Evolutionary conservation across 2,329 filamentous ascomycete species (phyloP).

Genomic region (Magnaporthiopsis rhizophila): DNA sequence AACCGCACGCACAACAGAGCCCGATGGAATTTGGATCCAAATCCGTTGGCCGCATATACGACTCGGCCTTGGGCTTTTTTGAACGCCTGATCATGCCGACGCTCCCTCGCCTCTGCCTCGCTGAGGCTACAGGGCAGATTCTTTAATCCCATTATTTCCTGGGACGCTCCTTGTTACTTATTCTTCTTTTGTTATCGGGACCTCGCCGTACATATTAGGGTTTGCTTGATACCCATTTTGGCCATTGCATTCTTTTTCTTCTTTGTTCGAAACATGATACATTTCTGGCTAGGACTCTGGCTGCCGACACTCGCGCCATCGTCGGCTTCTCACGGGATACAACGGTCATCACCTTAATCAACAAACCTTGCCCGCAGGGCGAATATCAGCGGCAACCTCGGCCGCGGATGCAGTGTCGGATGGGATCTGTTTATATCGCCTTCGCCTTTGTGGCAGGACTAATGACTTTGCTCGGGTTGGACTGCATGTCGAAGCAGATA

Average conservation of each 20-base stretch:
- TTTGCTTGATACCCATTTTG: constrained; percentile 2
- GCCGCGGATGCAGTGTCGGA: no score
- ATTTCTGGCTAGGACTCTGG: background rate
- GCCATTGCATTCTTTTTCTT: constrained; percentile 2
- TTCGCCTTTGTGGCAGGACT: background rate
- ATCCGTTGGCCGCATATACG: background rate
- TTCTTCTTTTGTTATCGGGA: background rate
- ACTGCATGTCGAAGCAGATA: background rate
- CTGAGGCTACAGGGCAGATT: background rate
- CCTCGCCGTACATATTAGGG: constrained; percentile 2
- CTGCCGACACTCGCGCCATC: background rate
- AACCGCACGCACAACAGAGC: background rate
- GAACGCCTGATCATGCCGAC: background rate
- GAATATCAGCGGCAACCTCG: background rate
- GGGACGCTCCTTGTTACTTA: background rate
- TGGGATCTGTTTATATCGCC: background rate
- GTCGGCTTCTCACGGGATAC: background rate
- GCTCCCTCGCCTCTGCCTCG: background rate
- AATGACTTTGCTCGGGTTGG: background rate
- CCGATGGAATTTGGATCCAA: background rate
- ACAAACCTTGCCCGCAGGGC: background rate
- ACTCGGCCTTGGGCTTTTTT: no score
- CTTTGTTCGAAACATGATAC: background rate
- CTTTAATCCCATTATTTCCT: background rate
- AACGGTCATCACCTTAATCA: background rate